These are phyloP conservation scores for Lentinula edodes DNA, from an alignment of 768 basidiomycete genomes.

Conservation along the genomic window DNA sequence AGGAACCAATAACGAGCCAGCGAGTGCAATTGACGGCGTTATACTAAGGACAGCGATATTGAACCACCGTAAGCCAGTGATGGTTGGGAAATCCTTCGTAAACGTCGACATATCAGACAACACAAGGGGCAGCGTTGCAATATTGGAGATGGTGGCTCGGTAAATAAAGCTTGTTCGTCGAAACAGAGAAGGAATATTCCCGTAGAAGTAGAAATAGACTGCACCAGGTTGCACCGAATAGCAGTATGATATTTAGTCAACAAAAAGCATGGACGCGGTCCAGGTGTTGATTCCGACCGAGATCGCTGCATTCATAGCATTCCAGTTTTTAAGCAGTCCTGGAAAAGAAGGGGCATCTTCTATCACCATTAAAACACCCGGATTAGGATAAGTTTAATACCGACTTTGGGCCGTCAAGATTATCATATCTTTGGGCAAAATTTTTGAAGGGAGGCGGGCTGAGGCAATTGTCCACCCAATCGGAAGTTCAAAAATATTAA, in stretches of 20 bases:
- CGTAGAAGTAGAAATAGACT: neutral
- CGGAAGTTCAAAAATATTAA: neutral
- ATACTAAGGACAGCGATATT: slow-evolving; percentile 64
- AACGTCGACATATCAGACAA: neutral
- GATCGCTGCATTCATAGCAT: slow-evolving; percentile 5
- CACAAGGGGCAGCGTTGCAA: neutral
- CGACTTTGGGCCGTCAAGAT: neutral
- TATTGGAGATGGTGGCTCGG: neutral
- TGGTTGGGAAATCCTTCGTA: slow-evolving; percentile 34
- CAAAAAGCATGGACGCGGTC: slow-evolving; percentile 4
- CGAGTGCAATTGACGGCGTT: slow-evolving; percentile 66
- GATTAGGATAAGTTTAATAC: neutral
- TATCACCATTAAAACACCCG: neutral
- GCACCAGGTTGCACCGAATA: slow-evolving; percentile 3
- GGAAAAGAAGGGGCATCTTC: slow-evolving; percentile 3
- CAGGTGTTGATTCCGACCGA: slow-evolving; percentile 6
- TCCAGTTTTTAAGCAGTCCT: slow-evolving; percentile 4
- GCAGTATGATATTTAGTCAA: slow-evolving; percentile 9
- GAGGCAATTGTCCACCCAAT: neutral
- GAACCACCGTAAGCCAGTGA: slow-evolving; percentile 68
- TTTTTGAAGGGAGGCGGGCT: neutral
- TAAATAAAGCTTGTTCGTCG: neutral
- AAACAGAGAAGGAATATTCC: slow-evolving; percentile 4
- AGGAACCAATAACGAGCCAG: slow-evolving; percentile 53
- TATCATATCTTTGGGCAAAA: neutral